Evolutionary conservation across 768 basidiomycete genomes (phyloP).

Genomic region (Pisolithus albus): DNA sequence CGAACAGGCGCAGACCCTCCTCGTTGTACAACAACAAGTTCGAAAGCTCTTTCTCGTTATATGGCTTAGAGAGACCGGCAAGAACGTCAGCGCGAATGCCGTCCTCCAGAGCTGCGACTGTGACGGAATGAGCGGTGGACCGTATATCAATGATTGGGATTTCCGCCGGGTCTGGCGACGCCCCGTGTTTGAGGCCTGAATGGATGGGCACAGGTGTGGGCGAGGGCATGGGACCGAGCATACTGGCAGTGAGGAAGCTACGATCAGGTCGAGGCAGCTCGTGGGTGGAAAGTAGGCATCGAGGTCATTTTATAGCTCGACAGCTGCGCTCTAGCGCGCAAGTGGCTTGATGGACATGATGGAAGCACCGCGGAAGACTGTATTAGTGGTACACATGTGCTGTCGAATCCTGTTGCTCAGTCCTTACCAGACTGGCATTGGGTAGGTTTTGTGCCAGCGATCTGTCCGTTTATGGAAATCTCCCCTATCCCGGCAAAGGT

Average conservation of each 20-base stretch:
- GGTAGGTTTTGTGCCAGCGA: too few species aligned
- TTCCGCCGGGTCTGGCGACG: neutral
- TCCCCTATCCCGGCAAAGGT: too few species aligned
- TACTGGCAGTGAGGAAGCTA: neutral
- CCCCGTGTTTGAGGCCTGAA: neutral
- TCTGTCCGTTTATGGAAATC: too few species aligned
- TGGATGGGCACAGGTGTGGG: neutral
- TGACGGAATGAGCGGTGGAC: neutral
- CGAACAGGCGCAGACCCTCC: conserved; percentile 5
- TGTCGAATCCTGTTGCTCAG: too few species aligned
- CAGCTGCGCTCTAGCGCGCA: neutral
- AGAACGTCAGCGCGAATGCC: neutral
- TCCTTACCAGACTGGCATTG: too few species aligned
- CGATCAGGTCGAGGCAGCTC: neutral
- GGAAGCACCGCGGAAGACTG: neutral
- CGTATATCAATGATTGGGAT: conserved; percentile 3
- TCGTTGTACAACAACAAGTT: conserved; percentile 6
- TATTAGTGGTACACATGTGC: too few species aligned
- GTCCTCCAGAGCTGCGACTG: neutral
- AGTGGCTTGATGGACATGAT: neutral
- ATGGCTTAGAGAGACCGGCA: neutral
- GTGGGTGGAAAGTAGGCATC: neutral
- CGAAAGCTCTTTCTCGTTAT: conserved; percentile 5
- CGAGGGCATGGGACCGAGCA: neutral
- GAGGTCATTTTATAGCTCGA: neutral